phyloP scores from a whole-genome alignment of 768 basidiomycete species.

The Russula brevipes region DNA sequence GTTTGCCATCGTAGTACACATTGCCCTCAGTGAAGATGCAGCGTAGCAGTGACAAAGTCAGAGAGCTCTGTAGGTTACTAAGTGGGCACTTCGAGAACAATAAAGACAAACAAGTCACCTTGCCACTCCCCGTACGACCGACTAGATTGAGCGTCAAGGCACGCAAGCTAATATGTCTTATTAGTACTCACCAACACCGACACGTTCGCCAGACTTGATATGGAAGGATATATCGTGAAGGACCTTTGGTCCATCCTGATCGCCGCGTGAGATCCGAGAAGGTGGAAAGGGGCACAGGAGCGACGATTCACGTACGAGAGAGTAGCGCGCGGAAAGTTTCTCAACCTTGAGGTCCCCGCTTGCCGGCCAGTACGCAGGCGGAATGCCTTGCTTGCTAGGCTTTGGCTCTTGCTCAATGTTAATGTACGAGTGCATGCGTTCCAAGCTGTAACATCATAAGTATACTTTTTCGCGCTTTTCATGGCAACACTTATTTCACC shows the following conservation, averaged over 20 bases:
- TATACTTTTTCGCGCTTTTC: conserved; percentile 1
- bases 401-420: conserved; percentile 52
- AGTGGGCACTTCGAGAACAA: not conserved
- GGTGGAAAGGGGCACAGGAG: conserved; percentile 40
- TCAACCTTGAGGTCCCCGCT: conserved; percentile 50
- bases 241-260: conserved; percentile 50
- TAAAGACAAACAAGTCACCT: conserved; percentile 29
- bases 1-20: conserved; percentile 48
- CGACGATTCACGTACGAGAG: conserved; percentile 36
- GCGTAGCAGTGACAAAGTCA: conserved; percentile 50
- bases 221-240: conserved; percentile 48
- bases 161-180: not conserved
- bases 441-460: conserved; percentile 32
- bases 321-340: conserved; percentile 48
- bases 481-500: conserved; percentile 20
- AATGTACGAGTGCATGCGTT: conserved; percentile 52
- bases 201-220: conserved; percentile 51
- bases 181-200: conserved; percentile 45
- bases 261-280: conserved; percentile 28
- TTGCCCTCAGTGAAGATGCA: conserved; percentile 50
- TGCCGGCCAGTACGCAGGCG: conserved; percentile 62
- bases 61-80: conserved; percentile 35
- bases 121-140: conserved; percentile 56
- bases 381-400: conserved; percentile 38
- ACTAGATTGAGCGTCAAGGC: conserved; percentile 33